Base-by-base conservation (phyloP, 1,139 yeast genomes). In the Spathaspora sp. region DNA sequence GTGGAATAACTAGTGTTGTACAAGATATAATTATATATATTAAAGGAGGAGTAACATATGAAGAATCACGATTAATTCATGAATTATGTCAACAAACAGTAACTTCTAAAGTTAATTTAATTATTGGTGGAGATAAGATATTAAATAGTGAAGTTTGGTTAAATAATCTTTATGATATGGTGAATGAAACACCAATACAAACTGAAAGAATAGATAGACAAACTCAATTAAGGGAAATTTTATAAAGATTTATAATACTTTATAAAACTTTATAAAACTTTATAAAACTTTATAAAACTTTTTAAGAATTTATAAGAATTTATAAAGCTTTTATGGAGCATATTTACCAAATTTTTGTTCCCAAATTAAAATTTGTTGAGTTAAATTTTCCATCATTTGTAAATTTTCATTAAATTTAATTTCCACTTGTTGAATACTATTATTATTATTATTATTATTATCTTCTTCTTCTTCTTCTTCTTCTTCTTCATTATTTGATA, bases 11-110 rank as follows among this genome's bases (percentile, higher is more conserved):
- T 7, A 41, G 41, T 17, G 56, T 70, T 42, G 77, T 88, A 1
- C 95, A 86, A 59, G 96, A 90, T 57, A 74, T 93, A 7, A 76
- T 93, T 11, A 78, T 93, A 1, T 93, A 87, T 61, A 72, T 91
- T 48, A 82, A 89, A 44, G 98, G 98, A 9, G 99, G 99, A 4
- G 86, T 81, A 2, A 93, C 98, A 0, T 90, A 82, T 60, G 98
- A 91, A 63, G 99, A 93, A 62, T 88, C 95, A 0, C 77, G 97
- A 47, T 67, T 90, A 40, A 83, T 90, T 4, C 81, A 88, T 47
- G 89, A 89, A 53, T 73, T 90, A 53, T 84, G 86, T 58, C 65
- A 65, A 17, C 65, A 77, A 15, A 23, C 11, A 8, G 10, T 11
- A 9, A 18, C 18, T 18, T 54, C 74, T 77, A 56, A 76, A 76